Percentiles rank a stretch among this genome's conserved stretches.
phyloP scores from a whole-genome alignment of 495 filamentous ascomycete genomes.

The Hyaloscypha variabilis region DNA sequence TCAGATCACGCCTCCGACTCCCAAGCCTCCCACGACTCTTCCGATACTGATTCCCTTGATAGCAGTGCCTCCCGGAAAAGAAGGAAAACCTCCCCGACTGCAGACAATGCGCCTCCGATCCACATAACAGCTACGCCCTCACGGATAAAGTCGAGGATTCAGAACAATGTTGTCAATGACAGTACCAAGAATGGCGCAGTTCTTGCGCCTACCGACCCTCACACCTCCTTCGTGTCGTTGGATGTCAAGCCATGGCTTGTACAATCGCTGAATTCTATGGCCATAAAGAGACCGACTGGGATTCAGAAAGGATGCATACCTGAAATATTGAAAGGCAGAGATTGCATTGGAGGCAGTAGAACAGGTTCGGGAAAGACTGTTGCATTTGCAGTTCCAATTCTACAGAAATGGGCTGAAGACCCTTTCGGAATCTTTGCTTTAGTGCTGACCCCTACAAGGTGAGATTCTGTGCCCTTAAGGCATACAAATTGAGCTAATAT shows the following conservation, averaged over 20 bases:
- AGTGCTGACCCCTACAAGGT: conserved; percentile 86
- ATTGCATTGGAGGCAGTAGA: conserved; percentile 91
- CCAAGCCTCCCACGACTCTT: conserved; percentile 28
- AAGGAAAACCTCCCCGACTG: conserved; percentile 41
- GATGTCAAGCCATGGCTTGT: conserved; percentile 86
- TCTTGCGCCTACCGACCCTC: conserved; percentile 45
- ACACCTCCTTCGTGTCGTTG: conserved; percentile 73
- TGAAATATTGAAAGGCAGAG: conserved; percentile 82
- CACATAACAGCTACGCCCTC: conserved; percentile 41
- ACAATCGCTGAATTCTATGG: conserved; percentile 81
- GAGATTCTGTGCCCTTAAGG: conserved; percentile 20
- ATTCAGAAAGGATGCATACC: conserved; percentile 94
- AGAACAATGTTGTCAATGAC: conserved; percentile 16
- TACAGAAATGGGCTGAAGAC: conserved; percentile 92
- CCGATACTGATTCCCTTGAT: conserved; percentile 49
- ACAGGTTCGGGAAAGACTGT: conserved; percentile 99
- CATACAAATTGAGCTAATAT: background rate
- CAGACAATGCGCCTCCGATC: conserved; percentile 26
- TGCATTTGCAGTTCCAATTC: conserved; percentile 89
- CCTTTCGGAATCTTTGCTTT: conserved; percentile 89
- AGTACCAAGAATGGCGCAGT: conserved; percentile 25
- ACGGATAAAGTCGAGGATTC: conserved; percentile 43
- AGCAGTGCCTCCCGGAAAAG: conserved; percentile 49
- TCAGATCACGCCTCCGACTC: conserved; percentile 29
- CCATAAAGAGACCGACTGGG: conserved; percentile 83